Conservation (phyloP, 148 eudicot genomes). For the Chenopodium quinoa region DNA sequence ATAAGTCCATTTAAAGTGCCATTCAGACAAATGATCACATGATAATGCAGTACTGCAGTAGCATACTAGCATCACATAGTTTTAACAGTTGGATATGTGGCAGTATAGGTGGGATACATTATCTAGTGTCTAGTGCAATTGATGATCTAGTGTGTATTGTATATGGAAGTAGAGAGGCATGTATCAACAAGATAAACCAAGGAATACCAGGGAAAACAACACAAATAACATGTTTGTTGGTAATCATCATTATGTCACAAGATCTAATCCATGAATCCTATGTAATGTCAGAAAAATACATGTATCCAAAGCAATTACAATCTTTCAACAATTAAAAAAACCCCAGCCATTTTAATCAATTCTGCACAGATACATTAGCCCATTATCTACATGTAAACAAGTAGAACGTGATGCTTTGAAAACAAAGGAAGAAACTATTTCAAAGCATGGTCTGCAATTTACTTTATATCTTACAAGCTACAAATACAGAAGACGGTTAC, state of each 20-base stretch:
- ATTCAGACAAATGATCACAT: not conserved
- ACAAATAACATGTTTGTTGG: too few species aligned
- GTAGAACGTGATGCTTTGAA: not conserved
- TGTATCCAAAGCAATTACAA: too few species aligned
- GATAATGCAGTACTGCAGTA: not conserved
- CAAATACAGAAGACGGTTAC: not conserved
- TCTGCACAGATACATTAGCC: not conserved
- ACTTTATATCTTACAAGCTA: not conserved
- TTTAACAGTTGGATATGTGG: too few species aligned
- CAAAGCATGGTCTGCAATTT: too few species aligned
- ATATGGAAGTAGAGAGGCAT: not conserved
- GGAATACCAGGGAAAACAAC: not conserved
- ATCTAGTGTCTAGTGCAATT: not conserved
- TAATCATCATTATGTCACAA: too few species aligned
- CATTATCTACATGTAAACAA: not conserved
- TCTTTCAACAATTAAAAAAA: too few species aligned
- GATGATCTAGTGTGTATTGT: not conserved
- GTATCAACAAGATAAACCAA: not conserved
- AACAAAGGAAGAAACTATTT: not conserved
- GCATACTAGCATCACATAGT: not conserved
- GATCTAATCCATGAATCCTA: too few species aligned
- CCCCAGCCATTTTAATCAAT: too few species aligned
- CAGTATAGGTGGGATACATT: not conserved
- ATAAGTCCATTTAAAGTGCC: not conserved
- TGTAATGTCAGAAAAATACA: too few species aligned